phyloP scores from a whole-genome alignment of 2,329 filamentous ascomycete genomes.

The Sordariomycetes sp. region DNA sequence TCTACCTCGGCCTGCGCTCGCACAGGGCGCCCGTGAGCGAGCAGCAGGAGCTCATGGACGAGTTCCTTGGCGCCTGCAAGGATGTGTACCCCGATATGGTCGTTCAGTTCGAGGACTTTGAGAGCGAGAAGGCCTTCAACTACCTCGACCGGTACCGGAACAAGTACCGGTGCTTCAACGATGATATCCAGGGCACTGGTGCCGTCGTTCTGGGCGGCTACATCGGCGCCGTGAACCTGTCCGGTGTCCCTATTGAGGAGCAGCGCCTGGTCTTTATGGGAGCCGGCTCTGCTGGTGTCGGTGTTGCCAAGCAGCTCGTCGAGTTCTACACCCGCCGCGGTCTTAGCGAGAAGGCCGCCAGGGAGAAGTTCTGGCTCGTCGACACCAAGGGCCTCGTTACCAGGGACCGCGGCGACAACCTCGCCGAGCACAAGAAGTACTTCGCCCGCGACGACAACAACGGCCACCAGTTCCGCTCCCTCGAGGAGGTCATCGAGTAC shows the following conservation, averaged over 20 bases:
- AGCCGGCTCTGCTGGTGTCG: constrained; percentile 88
- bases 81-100: constrained; percentile 59
- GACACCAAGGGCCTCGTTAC: constrained; percentile 96
- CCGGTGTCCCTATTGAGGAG: constrained; percentile 74
- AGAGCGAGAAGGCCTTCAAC: constrained; percentile 83
- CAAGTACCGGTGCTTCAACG: constrained; percentile 92
- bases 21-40: constrained; percentile 69
- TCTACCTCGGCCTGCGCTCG: constrained; percentile 84
- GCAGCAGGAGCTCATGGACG: constrained; percentile 88
- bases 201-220: constrained; percentile 84
- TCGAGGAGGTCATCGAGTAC: constrained; percentile 87
- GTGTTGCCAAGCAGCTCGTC: constrained; percentile 95
- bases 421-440: constrained; percentile 81
- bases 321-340: constrained; percentile 94
- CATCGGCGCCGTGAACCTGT: constrained; percentile 68
- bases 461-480: constrained; percentile 61
- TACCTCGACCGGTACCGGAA: constrained; percentile 84
- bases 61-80: constrained; percentile 86
- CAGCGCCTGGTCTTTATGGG: constrained; percentile 95
- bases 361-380: constrained; percentile 91
- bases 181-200: constrained; percentile 95
- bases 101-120: constrained; percentile 96
- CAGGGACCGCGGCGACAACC: constrained; percentile 80
- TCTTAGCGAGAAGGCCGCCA: constrained; percentile 76
- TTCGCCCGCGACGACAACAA: constrained; percentile 56